Evolutionary conservation across 805 yeast genomes (phyloP), one percentile per base, ranked within the genome.

Genomic region (Pichia californica): DNA sequence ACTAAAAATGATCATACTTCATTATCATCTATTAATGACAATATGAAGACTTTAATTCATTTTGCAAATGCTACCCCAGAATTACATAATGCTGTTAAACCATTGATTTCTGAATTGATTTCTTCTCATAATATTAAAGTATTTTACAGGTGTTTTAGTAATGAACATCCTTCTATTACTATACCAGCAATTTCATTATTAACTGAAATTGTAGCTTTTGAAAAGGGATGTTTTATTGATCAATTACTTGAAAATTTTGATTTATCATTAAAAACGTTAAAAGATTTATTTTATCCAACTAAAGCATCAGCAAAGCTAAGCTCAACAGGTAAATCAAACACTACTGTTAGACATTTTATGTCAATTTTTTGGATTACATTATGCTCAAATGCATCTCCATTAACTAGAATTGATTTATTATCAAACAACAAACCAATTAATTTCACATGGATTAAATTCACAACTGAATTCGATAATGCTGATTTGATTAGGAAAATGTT

Each of bases 201-300:
- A 50, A 65, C 63, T 16, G 72, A 74, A 37, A 67, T 83, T 23
- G 70, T 78, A 5, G 49, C 59, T 1, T 79, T 70, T 52, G 68
- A 73, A 36, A 64, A 72, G 21, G 79, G 81, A 1, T 61, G 67
- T 2, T 59, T 75, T 38, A 59, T 79, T 2, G 81, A 76, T 41
- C 80, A 76, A 7, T 74, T 89, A 16, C 56, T 80, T 28, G 76
- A 81, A 14, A 60, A 69, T 35, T 84, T 89, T 56, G 96, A 89
- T 62, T 69, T 87, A 42, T 66, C 79, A 3, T 61, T 81, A 26
- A 70, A 80, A 18, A 70, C 72, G 6, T 64, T 88, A 23, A 80
- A 87, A 1, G 83, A 77, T 52, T 62, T 84, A 10, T 62, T 84
- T 29, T 63, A 71, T 2, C 85, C 86, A 1, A 45, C 44, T 18